Percentiles rank a stretch among this genome's conserved stretches.
These are phyloP conservation scores for Penicillium sp. DNA, from an alignment of 2,329 filamentous ascomycete genomes.

Conservation along the genomic window DNA sequence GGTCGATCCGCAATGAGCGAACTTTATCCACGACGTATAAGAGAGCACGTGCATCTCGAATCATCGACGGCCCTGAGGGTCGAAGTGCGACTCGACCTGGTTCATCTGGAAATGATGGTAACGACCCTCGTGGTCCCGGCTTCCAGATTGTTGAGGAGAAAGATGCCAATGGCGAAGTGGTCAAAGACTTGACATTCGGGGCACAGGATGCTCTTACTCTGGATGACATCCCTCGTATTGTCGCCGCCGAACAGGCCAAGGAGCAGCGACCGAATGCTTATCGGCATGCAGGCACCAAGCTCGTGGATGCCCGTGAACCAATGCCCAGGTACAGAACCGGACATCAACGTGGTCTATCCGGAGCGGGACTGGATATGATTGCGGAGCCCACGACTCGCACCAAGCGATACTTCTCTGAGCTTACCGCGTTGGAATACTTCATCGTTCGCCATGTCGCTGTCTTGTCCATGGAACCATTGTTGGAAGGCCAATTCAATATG, in stretches of 20 bases:
- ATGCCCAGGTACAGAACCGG: conserved; percentile 68
- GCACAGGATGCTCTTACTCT: conserved; percentile 88
- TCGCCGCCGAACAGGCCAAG: conserved; percentile 90
- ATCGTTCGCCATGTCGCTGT: conserved; percentile 95
- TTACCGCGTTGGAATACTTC: conserved; percentile 94
- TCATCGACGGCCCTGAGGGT: conserved; percentile 84
- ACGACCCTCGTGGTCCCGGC: conserved; percentile 53
- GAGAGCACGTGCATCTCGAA: conserved; percentile 83
- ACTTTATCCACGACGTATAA: conserved; percentile 90
- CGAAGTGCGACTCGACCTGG: conserved; percentile 62
- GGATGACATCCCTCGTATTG: conserved; percentile 94
- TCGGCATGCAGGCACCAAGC: conserved; percentile 70
- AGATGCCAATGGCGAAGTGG: conserved; percentile 65
- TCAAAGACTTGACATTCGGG: conserved; percentile 80
- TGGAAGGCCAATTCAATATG: conserved; percentile 87
- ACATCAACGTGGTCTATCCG: conserved; percentile 66
- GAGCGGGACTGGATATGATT: conserved; percentile 48
- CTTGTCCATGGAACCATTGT: conserved; percentile 86
- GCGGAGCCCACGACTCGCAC: conserved; percentile 57
- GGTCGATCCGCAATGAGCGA: conserved; percentile 91
- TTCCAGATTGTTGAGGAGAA: conserved; percentile 81
- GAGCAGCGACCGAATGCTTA: conserved; percentile 83
- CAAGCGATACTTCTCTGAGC: conserved; percentile 91
- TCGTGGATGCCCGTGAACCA: conserved; percentile 56
- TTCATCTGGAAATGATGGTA: conserved; percentile 63